Evolutionary conservation across 2,329 filamentous ascomycete genomes (phyloP).

Genomic region (Nemania abortiva): DNA sequence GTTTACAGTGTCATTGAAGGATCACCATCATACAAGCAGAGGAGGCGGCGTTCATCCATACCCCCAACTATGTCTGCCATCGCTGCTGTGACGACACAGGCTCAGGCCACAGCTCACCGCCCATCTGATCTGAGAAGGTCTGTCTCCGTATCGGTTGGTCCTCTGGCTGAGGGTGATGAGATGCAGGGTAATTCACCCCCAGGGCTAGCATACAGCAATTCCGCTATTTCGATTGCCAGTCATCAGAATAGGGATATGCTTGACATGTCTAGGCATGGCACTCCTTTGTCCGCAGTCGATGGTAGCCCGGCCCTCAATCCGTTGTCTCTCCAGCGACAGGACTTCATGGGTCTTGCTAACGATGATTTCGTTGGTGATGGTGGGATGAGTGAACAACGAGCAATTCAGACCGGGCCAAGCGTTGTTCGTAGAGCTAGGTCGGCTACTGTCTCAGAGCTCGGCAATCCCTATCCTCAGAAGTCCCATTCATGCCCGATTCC

Average conservation of each 20-base stretch:
- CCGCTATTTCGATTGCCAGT: conserved; percentile 70
- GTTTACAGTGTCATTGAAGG: conserved; percentile 97
- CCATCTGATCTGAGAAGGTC: conserved; percentile 93
- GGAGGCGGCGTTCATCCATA: conserved; percentile 91
- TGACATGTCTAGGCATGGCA: conserved; percentile 88
- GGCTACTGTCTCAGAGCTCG: conserved; percentile 95
- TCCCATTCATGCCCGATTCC: conserved; percentile 99
- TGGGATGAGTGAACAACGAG: conserved; percentile 71
- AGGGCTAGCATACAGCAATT: conserved; percentile 78
- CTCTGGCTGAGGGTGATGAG: conserved; percentile 83
- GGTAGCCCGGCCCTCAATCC: conserved; percentile 82
- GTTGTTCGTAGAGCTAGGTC: conserved; percentile 91
- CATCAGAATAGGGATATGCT: conserved; percentile 83
- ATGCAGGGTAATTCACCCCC: conserved; percentile 82
- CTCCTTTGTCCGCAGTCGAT: conserved; percentile 86
- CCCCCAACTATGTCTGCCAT: conserved; percentile 80
- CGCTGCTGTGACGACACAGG: conserved; percentile 71
- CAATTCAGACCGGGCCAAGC: conserved; percentile 77
- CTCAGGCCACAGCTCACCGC: conserved; percentile 72
- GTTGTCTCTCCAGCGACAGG: conserved; percentile 76
- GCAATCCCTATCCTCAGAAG: conserved; percentile 90
- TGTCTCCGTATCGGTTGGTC: conserved; percentile 86
- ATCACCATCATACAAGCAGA: conserved; percentile 98
- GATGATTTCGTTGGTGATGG: conserved; percentile 72
- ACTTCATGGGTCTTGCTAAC: conserved; percentile 72